A percentile compares a stretch with the other conserved stretches of the same genome.
phyloP scores from a whole-genome alignment of 2,329 filamentous ascomycete species.

The Blastomyces parvus region DNA sequence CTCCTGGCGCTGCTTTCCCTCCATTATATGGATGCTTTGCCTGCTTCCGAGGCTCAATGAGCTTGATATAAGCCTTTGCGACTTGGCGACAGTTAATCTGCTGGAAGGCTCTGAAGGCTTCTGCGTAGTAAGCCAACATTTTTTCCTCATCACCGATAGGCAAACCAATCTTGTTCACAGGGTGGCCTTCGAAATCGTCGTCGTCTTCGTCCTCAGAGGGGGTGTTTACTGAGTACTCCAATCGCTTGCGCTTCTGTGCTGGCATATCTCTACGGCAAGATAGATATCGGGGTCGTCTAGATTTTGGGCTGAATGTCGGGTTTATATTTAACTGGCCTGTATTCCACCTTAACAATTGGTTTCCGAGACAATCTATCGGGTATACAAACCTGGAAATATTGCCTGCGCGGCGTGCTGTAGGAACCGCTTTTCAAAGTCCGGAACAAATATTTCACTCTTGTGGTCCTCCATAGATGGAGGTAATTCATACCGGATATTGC shows the following conservation, averaged over 20 bases:
- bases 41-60: conserved; percentile 41
- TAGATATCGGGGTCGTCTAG: neutral
- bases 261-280: neutral
- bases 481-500: conserved; percentile 3
- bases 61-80: conserved; percentile 39
- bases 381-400: neutral
- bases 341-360: neutral
- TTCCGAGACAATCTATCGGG: neutral
- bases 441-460: conserved; percentile 3
- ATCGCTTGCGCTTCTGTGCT: conserved; percentile 1
- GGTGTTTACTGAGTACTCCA: neutral
- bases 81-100: conserved; percentile 39
- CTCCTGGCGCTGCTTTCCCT: conserved; percentile 30
- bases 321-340: neutral
- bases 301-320: neutral
- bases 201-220: neutral
- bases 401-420: neutral
- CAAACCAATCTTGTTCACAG: neutral
- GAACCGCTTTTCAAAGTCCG: conserved; percentile 1
- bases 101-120: conserved; percentile 36
- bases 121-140: conserved; percentile 33
- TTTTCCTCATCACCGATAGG: conserved; percentile 32
- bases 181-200: neutral
- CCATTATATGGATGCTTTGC: conserved; percentile 42
- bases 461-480: conserved; percentile 6